These are phyloP conservation scores for Monosporozyma aerobia DNA, from an alignment of 805 yeast species.

Conservation along the genomic window DNA sequence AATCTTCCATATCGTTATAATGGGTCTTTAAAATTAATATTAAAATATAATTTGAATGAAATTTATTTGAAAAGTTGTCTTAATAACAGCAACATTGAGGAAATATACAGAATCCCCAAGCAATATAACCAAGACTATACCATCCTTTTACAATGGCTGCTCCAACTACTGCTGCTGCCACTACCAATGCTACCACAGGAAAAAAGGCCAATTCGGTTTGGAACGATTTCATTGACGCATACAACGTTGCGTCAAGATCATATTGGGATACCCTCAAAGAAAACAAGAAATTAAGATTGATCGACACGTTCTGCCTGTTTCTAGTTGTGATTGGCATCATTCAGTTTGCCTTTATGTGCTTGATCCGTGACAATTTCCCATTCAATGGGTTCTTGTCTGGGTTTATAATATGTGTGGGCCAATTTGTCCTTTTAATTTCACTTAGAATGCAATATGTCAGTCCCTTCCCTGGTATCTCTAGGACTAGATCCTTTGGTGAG, in stretches of 20 bases:
- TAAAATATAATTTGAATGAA: no score
- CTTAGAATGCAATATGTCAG: constrained; percentile 63
- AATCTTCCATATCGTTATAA: no score
- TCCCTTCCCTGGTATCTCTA: constrained; percentile 37
- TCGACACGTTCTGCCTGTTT: constrained; percentile 70
- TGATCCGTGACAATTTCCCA: constrained; percentile 80
- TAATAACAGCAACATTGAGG: neutral
- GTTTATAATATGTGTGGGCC: constrained; percentile 86
- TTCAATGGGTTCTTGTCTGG: constrained; percentile 96
- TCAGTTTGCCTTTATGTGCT: constrained; percentile 67
- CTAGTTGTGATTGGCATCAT: constrained; percentile 64
- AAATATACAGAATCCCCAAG: neutral
- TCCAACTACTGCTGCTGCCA: neutral
- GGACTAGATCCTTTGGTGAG: constrained; percentile 75
- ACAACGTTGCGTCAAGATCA: constrained; percentile 14
- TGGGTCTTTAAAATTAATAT: no score
- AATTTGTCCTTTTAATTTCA: constrained; percentile 80
- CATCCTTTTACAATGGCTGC: neutral
- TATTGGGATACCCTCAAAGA: constrained; percentile 24
- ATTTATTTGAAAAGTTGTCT: no score
- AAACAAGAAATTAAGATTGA: constrained; percentile 45
- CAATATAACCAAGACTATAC: neutral
- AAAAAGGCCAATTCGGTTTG: constrained; percentile 1
- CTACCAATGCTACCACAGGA: constrained; percentile 1
- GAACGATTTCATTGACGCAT: constrained; percentile 24